These are phyloP conservation scores for Ceratocystis alfenasii DNA, from an alignment of 2,329 filamentous ascomycete species.

Conservation along the genomic window DNA sequence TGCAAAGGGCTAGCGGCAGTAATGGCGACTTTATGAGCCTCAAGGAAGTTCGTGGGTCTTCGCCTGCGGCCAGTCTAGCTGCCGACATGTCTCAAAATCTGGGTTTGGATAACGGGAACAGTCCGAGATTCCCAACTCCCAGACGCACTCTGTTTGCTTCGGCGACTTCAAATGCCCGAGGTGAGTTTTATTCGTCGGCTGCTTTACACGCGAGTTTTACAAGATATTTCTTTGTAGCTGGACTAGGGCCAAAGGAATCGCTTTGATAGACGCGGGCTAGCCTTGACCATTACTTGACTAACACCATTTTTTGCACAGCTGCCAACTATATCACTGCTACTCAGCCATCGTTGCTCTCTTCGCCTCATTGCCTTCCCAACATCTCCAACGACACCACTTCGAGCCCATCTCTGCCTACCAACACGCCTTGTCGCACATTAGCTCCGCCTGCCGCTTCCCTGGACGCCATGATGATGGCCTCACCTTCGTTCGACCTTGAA, in stretches of 20 bases:
- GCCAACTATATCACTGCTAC: constrained; percentile 7
- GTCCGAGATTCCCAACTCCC: constrained; percentile 34
- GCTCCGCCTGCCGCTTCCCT: constrained; percentile 14
- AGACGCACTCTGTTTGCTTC: constrained; percentile 33
- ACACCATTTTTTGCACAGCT: background rate
- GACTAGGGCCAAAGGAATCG: too few species aligned
- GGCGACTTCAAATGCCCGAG: constrained; percentile 24
- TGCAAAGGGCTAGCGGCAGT: constrained; percentile 38
- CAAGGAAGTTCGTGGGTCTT: constrained; percentile 69
- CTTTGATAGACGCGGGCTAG: background rate
- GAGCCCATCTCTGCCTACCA: constrained; percentile 36
- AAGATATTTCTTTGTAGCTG: too few species aligned
- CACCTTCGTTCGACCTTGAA: constrained; percentile 14
- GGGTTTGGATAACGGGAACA: constrained; percentile 71
- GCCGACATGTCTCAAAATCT: constrained; percentile 96
- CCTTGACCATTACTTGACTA: background rate
- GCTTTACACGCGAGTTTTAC: background rate
- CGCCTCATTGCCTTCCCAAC: constrained; percentile 28
- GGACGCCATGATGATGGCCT: constrained; percentile 22
- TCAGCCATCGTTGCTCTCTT: constrained; percentile 25
- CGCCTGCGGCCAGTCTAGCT: constrained; percentile 78
- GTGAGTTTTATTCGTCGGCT: background rate
- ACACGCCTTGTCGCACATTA: constrained; percentile 17
- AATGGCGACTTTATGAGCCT: constrained; percentile 66
- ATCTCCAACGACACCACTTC: constrained; percentile 60